phyloP scores from a whole-genome alignment of 2,329 filamentous ascomycete genomes.

The Aspergillus pseudotamarii region DNA sequence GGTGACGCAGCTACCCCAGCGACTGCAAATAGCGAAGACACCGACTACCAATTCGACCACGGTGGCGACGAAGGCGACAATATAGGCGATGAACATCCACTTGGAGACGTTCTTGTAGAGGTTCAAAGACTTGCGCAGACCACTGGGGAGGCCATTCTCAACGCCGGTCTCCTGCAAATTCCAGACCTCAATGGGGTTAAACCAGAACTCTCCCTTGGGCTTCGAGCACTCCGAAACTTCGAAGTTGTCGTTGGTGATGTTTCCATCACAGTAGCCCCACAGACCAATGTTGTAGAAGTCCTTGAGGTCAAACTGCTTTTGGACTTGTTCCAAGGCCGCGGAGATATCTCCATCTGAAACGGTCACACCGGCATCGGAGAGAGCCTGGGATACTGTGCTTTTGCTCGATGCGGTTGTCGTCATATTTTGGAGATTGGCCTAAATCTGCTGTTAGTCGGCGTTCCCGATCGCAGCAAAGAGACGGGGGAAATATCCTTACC shows the following conservation, averaged over 20 bases:
- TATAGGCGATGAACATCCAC: slow-evolving; percentile 82
- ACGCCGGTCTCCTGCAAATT: slow-evolving; percentile 58
- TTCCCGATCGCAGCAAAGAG: neutral
- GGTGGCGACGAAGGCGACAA: slow-evolving; percentile 71
- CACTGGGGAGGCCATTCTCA: slow-evolving; percentile 67
- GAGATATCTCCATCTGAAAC: slow-evolving; percentile 42
- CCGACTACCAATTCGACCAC: slow-evolving; percentile 74
- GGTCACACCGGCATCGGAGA: slow-evolving; percentile 38
- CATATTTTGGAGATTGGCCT: slow-evolving; percentile 66
- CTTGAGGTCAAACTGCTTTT: slow-evolving; percentile 60
- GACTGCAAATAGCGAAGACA: slow-evolving; percentile 79
- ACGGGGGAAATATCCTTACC: slow-evolving; percentile 31
- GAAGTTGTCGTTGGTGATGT: slow-evolving; percentile 56
- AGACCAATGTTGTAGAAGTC: slow-evolving; percentile 81
- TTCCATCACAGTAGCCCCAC: slow-evolving; percentile 81
- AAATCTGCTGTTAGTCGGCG: slow-evolving; percentile 9
- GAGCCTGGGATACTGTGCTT: slow-evolving; percentile 31
- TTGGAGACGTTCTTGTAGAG: slow-evolving; percentile 73
- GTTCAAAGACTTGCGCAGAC: slow-evolving; percentile 68
- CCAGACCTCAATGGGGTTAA: slow-evolving; percentile 69
- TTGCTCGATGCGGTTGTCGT: slow-evolving; percentile 48
- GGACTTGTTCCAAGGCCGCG: slow-evolving; percentile 38
- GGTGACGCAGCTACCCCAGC: slow-evolving; percentile 78
- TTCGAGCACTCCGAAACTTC: slow-evolving; percentile 66
- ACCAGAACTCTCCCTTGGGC: slow-evolving; percentile 75